Evolutionary conservation across 331 rosid genomes (phyloP), one percentile per base, ranked within the genome.

Genomic region (Acacia concinna): DNA sequence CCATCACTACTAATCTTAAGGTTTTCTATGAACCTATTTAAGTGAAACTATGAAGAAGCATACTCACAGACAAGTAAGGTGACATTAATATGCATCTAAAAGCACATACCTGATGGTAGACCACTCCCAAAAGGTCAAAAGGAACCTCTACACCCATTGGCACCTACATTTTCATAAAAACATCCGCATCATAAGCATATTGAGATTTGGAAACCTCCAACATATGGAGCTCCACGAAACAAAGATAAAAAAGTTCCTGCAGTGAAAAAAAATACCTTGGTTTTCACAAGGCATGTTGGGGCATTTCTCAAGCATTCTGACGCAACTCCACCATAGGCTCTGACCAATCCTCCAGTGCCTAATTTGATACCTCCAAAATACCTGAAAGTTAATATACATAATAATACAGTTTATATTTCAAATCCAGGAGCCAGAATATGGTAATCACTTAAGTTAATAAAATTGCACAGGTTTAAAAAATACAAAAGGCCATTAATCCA

Each of bases 311-410:
- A 80, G 90, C 97, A 95, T 77, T 95, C 98, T 34, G 92, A 88
- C 49, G 97, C 85, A 80, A 95, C 97, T 83, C 98, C 98, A 73
- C 97, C 97, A 81, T 92, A 95, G 73, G 98, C 97, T 86, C 97
- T 88, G 78, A 92, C 97, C 80, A 95, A 81, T 71, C 97, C 98
- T 10, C 98, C 98, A 0, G 97, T 87, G 44, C 97, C 98, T 52
- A 95, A 87, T 83, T 95, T 92, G 81, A 95, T 95, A 27, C 98
- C 97, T 66, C 98, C 98, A 75, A 92, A 94, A 83, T 92, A 51
- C 84, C 98, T 91, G 79, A 6, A 79, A 79, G 60, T 73, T 60
- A 69, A 79, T 23, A 28, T 32, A n/a, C 32, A 60, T 51, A 51
- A 73, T 37, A 59, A 31, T 11, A 41, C 10, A 72, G 28, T 43